phyloP scores from a whole-genome alignment of 2,329 filamentous ascomycete genomes.

The Aspergillus viridinutans region DNA sequence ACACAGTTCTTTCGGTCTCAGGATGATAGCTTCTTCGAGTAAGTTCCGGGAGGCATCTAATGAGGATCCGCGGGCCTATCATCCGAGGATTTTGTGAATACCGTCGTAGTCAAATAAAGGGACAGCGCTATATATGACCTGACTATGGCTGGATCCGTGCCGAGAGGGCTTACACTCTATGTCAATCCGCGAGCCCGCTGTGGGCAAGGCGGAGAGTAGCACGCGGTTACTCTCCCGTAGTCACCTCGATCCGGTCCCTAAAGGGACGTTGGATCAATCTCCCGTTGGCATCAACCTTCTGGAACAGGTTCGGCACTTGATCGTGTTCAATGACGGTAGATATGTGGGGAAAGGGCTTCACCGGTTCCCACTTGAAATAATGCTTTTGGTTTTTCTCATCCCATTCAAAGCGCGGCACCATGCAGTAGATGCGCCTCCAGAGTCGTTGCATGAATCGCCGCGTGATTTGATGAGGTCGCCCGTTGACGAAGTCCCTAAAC shows the following conservation, averaged over 20 bases:
- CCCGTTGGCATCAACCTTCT: neutral
- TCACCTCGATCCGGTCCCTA: neutral
- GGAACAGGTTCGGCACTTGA: neutral
- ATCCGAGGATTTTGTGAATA: neutral
- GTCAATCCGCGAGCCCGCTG: neutral
- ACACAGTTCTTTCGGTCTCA: neutral
- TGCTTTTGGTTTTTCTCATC: conserved; percentile 18
- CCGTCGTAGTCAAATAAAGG: neutral
- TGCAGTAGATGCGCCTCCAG: conserved; percentile 34
- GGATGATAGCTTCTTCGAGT: neutral
- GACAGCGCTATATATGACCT: neutral
- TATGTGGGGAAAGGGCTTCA: conserved; percentile 10
- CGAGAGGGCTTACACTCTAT: neutral
- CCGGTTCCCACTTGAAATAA: conserved; percentile 28
- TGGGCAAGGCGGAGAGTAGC: neutral
- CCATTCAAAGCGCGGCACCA: conserved; percentile 29
- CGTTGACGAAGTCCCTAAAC: conserved; percentile 28
- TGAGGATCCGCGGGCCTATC: neutral
- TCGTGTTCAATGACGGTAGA: neutral
- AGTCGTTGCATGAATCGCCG: conserved; percentile 35
- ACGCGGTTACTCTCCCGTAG: neutral
- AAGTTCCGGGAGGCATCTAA: neutral
- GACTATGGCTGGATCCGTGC: neutral
- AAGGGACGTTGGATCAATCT: neutral
- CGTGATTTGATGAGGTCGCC: conserved; percentile 39